phyloP scores from a whole-genome alignment of 2,329 filamentous ascomycete genomes.

The Rutstroemia sp. region DNA sequence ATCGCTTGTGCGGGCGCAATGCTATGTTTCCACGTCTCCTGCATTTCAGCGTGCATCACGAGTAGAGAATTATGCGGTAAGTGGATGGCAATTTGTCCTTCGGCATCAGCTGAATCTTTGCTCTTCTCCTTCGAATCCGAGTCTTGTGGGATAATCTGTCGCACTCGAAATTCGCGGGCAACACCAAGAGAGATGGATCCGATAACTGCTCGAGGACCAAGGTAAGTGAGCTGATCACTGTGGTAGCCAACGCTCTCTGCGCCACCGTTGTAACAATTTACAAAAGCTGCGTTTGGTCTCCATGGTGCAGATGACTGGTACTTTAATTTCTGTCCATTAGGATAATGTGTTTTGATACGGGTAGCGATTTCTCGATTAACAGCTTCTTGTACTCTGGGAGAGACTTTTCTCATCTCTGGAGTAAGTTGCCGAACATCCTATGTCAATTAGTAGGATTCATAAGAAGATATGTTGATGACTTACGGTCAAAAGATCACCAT shows the following conservation, averaged over 20 bases:
- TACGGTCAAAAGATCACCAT: constrained; percentile 64
- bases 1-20: constrained; percentile 70
- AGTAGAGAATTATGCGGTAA: constrained; percentile 90
- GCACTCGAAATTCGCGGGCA: constrained; percentile 84
- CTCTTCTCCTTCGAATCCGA: constrained; percentile 16
- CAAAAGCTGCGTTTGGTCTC: constrained; percentile 84
- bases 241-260: constrained; percentile 86
- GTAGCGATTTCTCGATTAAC: constrained; percentile 73
- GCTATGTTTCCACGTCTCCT: constrained; percentile 92
- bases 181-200: constrained; percentile 88
- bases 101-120: constrained; percentile 48
- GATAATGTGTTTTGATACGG: constrained; percentile 63
- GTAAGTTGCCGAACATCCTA: constrained; percentile 71
- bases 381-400: constrained; percentile 59
- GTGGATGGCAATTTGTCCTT: constrained; percentile 87
- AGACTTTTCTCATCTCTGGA: constrained; percentile 64
- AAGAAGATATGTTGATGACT: constrained; percentile 11
- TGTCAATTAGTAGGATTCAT: background rate
- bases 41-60: constrained; percentile 97
- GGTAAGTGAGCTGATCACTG: constrained; percentile 85
- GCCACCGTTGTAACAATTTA: constrained; percentile 85
- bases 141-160: constrained; percentile 61
- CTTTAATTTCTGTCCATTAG: constrained; percentile 62
- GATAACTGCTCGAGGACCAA: constrained; percentile 82
- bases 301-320: constrained; percentile 69